Base-by-base conservation (phyloP, 805 yeast genomes). In the Ogataea paraovalis region DNA sequence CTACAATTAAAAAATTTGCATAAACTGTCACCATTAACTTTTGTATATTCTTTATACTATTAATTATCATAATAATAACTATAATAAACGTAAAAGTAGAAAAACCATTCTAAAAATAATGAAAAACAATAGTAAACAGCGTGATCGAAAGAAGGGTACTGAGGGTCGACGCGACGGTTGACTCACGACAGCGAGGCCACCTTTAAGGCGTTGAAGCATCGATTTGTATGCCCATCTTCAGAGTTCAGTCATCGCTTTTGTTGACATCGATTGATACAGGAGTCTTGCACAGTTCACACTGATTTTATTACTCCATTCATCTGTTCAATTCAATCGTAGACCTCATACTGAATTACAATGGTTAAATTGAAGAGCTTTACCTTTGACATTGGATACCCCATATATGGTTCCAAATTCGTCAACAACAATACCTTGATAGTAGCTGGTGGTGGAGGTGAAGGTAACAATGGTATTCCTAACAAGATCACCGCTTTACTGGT, bases 391-490 rank as follows among this genome's bases (percentile, higher is more conserved):
- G 92, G 87, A 2, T 87, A 83, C 58, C 98, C 99, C 1, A 74
- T 90, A 12, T 87, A 85, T 56, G 92, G 89, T 2, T 83, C 92
- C 45, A 78, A 79, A 50, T 90, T 88, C 62, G 71, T 83, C 40
- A 73, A 78, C 54, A 75, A 82, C 52, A 68, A 72, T 50, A 76
- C 82, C 1, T 64, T 91, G 23, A 65, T 90, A 42, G 85, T 85
- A 25, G 82, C 89, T 2, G 99, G 99, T 38, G 99, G 99, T 40
- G 97, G 97, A 27, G 98, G 97, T 22, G 96, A 88, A 64, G 96
- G 96, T 9, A 83, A 82, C 59, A 85, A 88, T 59, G 97, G 96
- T 27, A 82, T 89, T 46, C 86, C 91, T 37, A 92, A 92, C 66
- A 88, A 86, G 62, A 70, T 92, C 52, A 80, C 90, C 3, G 84